Percentiles rank a stretch among this genome's conserved stretches.
Evolutionary conservation across 2,329 filamentous ascomycete species (phyloP).

Genomic region (Plectosphaerella sp.): DNA sequence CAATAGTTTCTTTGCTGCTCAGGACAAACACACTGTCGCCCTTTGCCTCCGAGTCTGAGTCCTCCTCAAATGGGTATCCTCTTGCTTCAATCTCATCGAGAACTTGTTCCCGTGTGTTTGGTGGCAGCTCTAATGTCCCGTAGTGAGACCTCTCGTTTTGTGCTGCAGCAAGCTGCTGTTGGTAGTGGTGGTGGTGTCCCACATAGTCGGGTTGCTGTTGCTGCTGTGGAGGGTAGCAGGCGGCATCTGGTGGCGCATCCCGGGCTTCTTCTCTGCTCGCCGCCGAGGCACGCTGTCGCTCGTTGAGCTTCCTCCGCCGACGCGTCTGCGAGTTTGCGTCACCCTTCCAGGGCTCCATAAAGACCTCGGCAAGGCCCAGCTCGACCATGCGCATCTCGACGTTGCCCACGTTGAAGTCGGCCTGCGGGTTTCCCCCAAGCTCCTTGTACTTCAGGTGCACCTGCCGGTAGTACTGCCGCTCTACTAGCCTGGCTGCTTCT

Average conservation of each 20-base stretch:
- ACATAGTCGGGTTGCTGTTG: neutral
- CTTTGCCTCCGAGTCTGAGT: constrained; percentile 6
- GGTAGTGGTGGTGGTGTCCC: neutral
- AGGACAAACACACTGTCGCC: too few species aligned
- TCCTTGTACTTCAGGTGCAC: constrained; percentile 42
- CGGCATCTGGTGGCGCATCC: neutral
- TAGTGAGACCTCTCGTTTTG: neutral
- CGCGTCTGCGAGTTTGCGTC: constrained; percentile 29
- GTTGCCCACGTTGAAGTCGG: constrained; percentile 44
- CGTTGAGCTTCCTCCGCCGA: constrained; percentile 36
- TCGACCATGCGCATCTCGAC: constrained; percentile 46
- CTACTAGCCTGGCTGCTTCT: constrained; percentile 1
- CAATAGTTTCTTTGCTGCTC: too few species aligned
- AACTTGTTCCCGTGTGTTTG: constrained; percentile 5
- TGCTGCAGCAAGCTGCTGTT: neutral
- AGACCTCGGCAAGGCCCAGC: constrained; percentile 38
- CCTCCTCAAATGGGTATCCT: constrained; percentile 5
- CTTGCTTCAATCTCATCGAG: constrained; percentile 13
- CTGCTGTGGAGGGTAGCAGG: neutral
- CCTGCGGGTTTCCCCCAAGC: constrained; percentile 41
- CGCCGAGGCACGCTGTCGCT: constrained; percentile 11
- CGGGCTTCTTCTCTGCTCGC: constrained; percentile 1
- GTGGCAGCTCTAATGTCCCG: neutral
- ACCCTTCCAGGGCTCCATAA: constrained; percentile 31
- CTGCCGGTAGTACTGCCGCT: constrained; percentile 24